phyloP scores from a whole-genome alignment of 345 rosid species.

The Eucalyptus globulus region DNA sequence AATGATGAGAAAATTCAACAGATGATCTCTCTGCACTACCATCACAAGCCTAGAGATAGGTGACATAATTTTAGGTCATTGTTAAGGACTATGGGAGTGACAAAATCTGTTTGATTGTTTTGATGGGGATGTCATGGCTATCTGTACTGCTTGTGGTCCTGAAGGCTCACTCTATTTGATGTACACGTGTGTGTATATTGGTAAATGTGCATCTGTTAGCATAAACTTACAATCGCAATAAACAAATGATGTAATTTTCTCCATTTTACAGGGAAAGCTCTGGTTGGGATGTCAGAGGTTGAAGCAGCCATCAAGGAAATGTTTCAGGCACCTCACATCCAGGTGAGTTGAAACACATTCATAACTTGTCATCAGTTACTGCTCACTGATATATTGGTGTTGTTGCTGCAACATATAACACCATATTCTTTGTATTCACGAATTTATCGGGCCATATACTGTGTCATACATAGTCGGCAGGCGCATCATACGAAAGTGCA shows the following conservation, averaged over 20 bases:
- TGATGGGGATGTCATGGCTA: background rate
- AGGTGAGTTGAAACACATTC: conserved; percentile 31
- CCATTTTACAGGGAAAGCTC: conserved; percentile 31
- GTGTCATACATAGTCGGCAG: background rate
- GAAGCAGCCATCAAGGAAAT: conserved; percentile 92
- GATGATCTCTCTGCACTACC: background rate
- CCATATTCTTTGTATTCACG: background rate
- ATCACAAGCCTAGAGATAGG: background rate
- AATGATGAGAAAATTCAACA: background rate
- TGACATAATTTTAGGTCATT: background rate
- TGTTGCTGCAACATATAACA: background rate
- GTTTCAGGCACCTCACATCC: conserved; percentile 98
- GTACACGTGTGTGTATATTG: background rate
- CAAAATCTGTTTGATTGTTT: background rate
- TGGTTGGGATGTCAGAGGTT: conserved; percentile 71
- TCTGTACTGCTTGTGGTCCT: background rate
- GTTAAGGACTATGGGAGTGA: background rate
- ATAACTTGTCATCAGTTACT: background rate
- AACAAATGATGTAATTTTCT: background rate
- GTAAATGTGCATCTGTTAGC: background rate
- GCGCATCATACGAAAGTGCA: background rate
- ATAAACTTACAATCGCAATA: background rate
- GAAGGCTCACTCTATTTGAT: background rate
- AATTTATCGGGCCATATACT: background rate
- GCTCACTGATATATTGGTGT: background rate